A percentile compares a stretch with the other conserved stretches of the same genome.
Evolutionary conservation across 2,329 filamentous ascomycete species (phyloP).

Genomic region (Lizonia empirigonia): DNA sequence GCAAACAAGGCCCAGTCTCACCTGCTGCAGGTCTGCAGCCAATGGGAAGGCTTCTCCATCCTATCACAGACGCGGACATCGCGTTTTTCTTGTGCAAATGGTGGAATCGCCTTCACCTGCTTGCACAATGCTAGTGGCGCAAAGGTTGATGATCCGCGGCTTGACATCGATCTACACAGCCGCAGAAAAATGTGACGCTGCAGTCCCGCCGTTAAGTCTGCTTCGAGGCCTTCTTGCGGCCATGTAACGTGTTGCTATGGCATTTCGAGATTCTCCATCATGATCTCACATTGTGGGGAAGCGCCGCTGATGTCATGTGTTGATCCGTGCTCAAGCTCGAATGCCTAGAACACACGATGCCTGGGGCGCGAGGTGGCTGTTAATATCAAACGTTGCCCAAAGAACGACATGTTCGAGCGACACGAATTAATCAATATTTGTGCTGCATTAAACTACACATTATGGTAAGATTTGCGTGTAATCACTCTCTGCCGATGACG

Average conservation of each 20-base stretch:
- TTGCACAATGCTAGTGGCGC: background rate
- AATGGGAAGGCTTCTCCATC: conserved; percentile 27
- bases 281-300: conserved; percentile 31
- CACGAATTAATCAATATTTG: background rate
- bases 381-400: too few species aligned
- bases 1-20: conserved; percentile 24
- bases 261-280: conserved; percentile 37
- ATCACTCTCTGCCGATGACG: background rate
- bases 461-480: background rate
- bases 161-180: conserved; percentile 6
- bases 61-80: conserved; percentile 18
- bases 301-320: conserved; percentile 25
- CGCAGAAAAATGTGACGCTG: conserved; percentile 1
- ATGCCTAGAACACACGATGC: conserved; percentile 8
- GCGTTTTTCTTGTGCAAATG: conserved; percentile 28
- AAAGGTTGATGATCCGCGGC: conserved; percentile 8
- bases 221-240: conserved; percentile 2
- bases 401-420: background rate
- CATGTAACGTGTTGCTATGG: conserved; percentile 26
- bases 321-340: conserved; percentile 21
- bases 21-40: conserved; percentile 24
- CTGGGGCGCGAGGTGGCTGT: background rate
- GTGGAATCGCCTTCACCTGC: conserved; percentile 26
- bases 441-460: background rate
- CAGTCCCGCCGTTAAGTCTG: background rate